Conservation (phyloP, 305 asterid genomes). For the Solanum aculeatissimum region DNA sequence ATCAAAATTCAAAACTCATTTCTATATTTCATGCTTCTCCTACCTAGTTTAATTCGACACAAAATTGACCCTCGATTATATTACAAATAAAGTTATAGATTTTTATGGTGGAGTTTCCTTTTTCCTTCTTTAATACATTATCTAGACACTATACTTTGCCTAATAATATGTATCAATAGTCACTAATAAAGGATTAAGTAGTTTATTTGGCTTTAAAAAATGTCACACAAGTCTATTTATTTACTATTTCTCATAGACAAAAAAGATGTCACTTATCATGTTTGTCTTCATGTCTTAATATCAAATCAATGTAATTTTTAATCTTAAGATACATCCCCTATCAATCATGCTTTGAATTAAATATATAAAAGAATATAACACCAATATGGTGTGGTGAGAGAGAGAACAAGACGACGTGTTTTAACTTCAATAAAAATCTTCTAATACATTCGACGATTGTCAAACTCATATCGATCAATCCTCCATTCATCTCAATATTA, state of each 20-base stretch:
- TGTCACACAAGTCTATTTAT: neutral
- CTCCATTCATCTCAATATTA: neutral
- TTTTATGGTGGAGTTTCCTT: neutral
- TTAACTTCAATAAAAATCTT: no score
- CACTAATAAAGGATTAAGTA: neutral
- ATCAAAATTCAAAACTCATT: no score
- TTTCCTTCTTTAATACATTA: neutral
- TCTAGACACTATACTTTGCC: neutral
- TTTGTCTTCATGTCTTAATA: slow-evolving; percentile 1
- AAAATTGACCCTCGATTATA: neutral
- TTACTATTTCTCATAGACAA: neutral
- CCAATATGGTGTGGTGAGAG: neutral
- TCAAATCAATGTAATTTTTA: neutral
- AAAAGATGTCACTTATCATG: neutral
- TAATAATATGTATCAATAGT: neutral
- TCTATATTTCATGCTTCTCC: neutral
- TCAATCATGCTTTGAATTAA: neutral
- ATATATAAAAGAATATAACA: neutral
- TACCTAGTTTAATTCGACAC: neutral
- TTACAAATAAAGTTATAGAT: neutral
- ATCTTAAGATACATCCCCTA: neutral
- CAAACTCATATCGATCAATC: no score
- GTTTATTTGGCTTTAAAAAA: neutral
- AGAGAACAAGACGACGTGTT: no score
- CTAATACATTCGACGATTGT: no score